Evolutionary conservation across 108 stramenopile genomes (phyloP).

Genomic region (Skeletonema grethae): DNA sequence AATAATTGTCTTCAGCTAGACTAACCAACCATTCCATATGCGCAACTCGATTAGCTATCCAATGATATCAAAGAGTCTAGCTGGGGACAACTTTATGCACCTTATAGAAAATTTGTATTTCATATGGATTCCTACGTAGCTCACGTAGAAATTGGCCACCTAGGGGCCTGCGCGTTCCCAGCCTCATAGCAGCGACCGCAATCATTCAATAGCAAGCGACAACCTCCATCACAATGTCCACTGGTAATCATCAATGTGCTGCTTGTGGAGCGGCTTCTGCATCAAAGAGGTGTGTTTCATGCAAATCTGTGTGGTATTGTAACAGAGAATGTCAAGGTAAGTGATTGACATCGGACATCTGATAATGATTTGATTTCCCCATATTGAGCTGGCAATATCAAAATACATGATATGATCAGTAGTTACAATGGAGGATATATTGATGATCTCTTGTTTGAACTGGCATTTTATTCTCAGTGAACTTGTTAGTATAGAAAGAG

Average conservation of each 20-base stretch:
- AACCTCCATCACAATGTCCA: background rate
- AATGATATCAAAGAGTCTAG: too few relatives aligned
- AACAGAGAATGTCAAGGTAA: constrained; percentile 10
- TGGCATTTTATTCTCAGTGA: background rate
- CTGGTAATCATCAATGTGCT: background rate
- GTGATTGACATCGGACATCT: background rate
- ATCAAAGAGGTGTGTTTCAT: constrained; percentile 52
- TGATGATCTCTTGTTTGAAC: background rate
- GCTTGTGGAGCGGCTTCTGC: constrained; percentile 23
- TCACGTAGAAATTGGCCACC: too few relatives aligned
- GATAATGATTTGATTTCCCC: background rate
- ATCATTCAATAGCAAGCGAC: background rate
- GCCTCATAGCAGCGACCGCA: too few relatives aligned
- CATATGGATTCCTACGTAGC: too few relatives aligned
- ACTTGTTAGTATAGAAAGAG: background rate
- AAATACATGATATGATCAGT: too few relatives aligned
- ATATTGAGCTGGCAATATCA: constrained; percentile 1
- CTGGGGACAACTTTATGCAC: too few relatives aligned
- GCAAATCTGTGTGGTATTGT: constrained; percentile 48
- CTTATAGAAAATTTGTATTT: too few relatives aligned
- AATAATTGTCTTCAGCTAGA: too few relatives aligned
- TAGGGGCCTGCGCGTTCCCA: too few relatives aligned
- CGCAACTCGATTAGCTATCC: too few relatives aligned
- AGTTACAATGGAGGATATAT: too few relatives aligned
- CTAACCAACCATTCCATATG: too few relatives aligned